Evolutionary conservation across 192 early-diverging fungal species (phyloP).

Genomic region (Coemansia sp.): DNA sequence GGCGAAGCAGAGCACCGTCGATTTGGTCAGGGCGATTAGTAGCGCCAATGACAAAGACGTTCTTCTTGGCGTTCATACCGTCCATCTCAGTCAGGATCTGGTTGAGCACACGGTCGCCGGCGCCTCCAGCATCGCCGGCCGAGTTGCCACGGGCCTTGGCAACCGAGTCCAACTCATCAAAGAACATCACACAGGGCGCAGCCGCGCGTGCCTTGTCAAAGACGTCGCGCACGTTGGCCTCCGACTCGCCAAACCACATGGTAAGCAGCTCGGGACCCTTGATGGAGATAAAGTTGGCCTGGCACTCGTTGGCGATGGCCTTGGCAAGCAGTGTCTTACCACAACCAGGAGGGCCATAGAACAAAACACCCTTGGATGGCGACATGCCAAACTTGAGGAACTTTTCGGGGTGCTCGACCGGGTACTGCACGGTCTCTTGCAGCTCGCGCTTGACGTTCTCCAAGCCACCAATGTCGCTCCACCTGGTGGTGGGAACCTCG

Average conservation of each 20-base stretch:
- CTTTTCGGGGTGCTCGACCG: slow-evolving; percentile 98
- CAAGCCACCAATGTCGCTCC: slow-evolving; percentile 97
- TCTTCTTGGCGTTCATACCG: slow-evolving; percentile 99
- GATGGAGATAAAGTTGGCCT: slow-evolving; percentile 99
- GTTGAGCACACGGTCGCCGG: slow-evolving; percentile 97
- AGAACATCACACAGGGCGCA: slow-evolving; percentile 99
- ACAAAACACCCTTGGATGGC: slow-evolving; percentile 95
- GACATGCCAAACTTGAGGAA: slow-evolving; percentile 97
- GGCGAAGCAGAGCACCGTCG: slow-evolving; percentile 93
- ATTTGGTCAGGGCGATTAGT: slow-evolving; percentile 99
- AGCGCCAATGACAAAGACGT: slow-evolving; percentile 99
- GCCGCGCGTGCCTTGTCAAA: slow-evolving; percentile 99
- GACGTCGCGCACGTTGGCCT: slow-evolving; percentile 98
- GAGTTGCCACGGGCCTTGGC: slow-evolving; percentile 89
- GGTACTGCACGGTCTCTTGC: slow-evolving; percentile 98
- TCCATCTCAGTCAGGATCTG: slow-evolving; percentile 99
- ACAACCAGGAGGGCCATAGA: slow-evolving; percentile 98
- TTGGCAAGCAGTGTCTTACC: slow-evolving; percentile 99
- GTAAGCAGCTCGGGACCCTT: slow-evolving; percentile 99
- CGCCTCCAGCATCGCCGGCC: slow-evolving; percentile 85
- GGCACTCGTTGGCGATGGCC: slow-evolving; percentile 99
- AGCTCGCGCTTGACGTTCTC: slow-evolving; percentile 98
- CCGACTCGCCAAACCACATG: slow-evolving; percentile 99
- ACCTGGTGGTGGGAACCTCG: slow-evolving; percentile 92
- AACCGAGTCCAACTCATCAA: slow-evolving; percentile 98